phyloP scores from a whole-genome alignment of 2,329 filamentous ascomycete species.

The Paraphoma chrysanthemicola region DNA sequence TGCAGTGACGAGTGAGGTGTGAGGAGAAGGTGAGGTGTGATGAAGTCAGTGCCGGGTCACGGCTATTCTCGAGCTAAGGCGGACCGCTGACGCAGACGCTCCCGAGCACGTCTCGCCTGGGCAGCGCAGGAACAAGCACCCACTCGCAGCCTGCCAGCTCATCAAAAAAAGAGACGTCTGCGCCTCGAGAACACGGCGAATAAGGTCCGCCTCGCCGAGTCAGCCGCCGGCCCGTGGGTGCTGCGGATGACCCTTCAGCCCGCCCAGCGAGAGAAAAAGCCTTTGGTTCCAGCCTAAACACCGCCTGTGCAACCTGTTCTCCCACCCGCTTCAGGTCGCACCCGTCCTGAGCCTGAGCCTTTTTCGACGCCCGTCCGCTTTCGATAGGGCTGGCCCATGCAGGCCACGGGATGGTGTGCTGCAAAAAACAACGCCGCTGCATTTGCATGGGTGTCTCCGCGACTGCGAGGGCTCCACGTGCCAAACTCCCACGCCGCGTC shows the following conservation, averaged over 20 bases:
- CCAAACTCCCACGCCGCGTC: conserved; percentile 15
- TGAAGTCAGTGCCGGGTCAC: conserved; percentile 5
- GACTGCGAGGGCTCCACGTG: conserved; percentile 27
- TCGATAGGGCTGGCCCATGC: conserved; percentile 35
- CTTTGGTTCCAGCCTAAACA: not conserved
- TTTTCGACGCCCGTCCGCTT: conserved; percentile 19
- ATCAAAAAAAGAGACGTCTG: conserved; percentile 8
- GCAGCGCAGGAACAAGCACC: conserved; percentile 19
- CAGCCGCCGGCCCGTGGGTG: conserved; percentile 10
- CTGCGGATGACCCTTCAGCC: conserved; percentile 7
- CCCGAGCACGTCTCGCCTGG: not conserved
- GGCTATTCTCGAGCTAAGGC: not conserved
- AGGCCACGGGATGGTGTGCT: conserved; percentile 6
- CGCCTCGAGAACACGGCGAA: conserved; percentile 10
- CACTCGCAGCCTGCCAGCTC: conserved; percentile 24
- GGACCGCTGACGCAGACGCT: conserved; percentile 8
- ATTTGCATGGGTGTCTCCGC: conserved; percentile 2
- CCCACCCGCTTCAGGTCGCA: not conserved
- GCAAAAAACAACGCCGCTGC: conserved; percentile 4
- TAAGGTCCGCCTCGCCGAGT: conserved; percentile 6
- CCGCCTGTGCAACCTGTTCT: conserved; percentile 4
- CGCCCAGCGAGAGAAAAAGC: not conserved
- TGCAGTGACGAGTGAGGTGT: conserved; percentile 7
- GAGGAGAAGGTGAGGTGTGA: conserved; percentile 5
- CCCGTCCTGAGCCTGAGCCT: not conserved